Conservation (phyloP, 495 filamentous ascomycete species). For the Xylaria intraflava region DNA sequence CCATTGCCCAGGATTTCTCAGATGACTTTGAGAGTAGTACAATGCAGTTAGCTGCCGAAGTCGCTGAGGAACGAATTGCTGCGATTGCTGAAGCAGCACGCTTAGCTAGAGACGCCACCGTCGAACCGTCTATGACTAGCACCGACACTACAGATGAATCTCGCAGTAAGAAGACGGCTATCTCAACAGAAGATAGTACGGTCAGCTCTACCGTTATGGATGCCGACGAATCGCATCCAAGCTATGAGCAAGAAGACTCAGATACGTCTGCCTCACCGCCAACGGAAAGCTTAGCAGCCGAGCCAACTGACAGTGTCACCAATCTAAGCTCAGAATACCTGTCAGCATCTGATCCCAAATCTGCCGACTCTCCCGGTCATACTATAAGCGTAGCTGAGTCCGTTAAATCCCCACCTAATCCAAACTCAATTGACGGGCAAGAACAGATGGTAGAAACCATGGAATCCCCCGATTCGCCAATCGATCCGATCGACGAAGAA, state of each 20-base stretch:
- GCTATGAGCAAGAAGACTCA: not conserved
- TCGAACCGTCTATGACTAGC: conserved; percentile 8
- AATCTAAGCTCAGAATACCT: conserved; percentile 1
- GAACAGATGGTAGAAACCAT: conserved; percentile 22
- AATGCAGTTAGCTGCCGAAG: conserved; percentile 38
- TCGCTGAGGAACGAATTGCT: conserved; percentile 23
- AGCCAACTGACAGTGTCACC: conserved; percentile 9
- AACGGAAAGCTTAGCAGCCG: conserved; percentile 10
- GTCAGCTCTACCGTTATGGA: not conserved
- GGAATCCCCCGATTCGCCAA: conserved; percentile 18
- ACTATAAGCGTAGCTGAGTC: conserved; percentile 6
- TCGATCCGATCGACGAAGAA: conserved; percentile 11
- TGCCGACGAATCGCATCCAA: conserved; percentile 10
- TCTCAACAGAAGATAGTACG: not conserved
- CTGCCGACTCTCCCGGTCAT: not conserved
- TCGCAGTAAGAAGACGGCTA: conserved; percentile 6
- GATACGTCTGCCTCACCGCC: conserved; percentile 15
- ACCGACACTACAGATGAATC: conserved; percentile 11
- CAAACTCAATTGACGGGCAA: conserved; percentile 16
- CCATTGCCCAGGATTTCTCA: conserved; percentile 64
- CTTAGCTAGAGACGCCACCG: conserved; percentile 12
- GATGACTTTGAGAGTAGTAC: conserved; percentile 61
- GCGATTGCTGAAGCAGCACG: conserved; percentile 18
- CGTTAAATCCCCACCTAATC: conserved; percentile 10
- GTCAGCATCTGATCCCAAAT: not conserved